Conservation (phyloP, 2,329 filamentous ascomycete species). For the Talaromyces sp. region DNA sequence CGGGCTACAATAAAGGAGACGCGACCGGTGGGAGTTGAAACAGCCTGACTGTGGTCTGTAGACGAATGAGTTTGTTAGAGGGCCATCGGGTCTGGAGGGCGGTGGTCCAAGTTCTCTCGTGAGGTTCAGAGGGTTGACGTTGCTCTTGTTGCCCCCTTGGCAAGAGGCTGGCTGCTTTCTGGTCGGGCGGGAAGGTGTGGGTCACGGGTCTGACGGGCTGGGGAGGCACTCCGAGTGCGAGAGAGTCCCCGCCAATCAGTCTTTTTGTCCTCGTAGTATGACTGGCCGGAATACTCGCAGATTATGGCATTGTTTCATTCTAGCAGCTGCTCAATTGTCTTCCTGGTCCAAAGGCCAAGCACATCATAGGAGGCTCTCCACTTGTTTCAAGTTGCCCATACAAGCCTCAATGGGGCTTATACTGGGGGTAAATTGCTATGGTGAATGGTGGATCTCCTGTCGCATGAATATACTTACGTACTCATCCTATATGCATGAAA, state of each 20-base stretch:
- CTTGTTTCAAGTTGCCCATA: not conserved
- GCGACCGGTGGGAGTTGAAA: not conserved
- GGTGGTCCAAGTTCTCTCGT: not conserved
- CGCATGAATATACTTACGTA: not conserved
- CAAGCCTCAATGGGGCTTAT: not conserved
- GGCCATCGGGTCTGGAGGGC: not conserved
- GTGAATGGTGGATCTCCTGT: not conserved
- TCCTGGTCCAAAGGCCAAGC: not conserved
- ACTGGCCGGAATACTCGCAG: not conserved
- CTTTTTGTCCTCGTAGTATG: not conserved
- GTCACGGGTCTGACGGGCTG: constrained; percentile 15
- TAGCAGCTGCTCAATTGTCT: not conserved
- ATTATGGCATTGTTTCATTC: not conserved
- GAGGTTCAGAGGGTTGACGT: not conserved
- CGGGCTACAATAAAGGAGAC: not conserved
- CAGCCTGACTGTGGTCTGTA: constrained; percentile 3
- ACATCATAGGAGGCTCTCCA: not conserved
- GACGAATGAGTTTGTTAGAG: not conserved
- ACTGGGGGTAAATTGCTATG: not conserved
- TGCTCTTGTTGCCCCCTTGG: constrained; percentile 14
- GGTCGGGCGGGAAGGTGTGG: constrained; percentile 14
- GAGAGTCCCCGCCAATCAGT: constrained; percentile 9
- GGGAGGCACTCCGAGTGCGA: constrained; percentile 1
- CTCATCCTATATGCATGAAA: not conserved
- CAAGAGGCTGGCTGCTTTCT: constrained; percentile 5